These are phyloP conservation scores for Quercus wislizeni DNA, from an alignment of 306 rosid species.

Conservation along the genomic window DNA sequence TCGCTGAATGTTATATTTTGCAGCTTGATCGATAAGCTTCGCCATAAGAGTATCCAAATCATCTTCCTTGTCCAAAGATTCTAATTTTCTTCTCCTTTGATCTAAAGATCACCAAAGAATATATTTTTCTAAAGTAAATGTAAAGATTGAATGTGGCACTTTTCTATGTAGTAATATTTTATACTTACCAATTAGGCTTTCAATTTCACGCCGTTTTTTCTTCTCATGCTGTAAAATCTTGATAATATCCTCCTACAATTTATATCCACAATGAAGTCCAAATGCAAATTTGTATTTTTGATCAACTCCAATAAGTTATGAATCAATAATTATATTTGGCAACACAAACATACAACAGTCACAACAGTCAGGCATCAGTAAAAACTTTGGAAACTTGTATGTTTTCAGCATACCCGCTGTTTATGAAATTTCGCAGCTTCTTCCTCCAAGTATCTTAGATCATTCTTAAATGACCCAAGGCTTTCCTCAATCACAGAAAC, in stretches of 20 bases:
- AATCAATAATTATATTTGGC: background rate
- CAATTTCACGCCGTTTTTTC: slow-evolving; percentile 41
- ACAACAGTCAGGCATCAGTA: background rate
- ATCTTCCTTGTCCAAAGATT: slow-evolving; percentile 46
- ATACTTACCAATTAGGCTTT: slow-evolving; percentile 54
- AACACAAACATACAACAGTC: background rate
- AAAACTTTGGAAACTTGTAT: slow-evolving; percentile 1
- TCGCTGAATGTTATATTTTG: slow-evolving; percentile 47
- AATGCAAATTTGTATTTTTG: slow-evolving; percentile 4
- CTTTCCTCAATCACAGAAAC: slow-evolving; percentile 47
- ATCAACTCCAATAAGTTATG: background rate
- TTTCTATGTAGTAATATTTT: slow-evolving; percentile 20
- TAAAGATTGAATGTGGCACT: background rate
- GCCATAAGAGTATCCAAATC: slow-evolving; percentile 57
- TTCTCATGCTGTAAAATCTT: slow-evolving; percentile 40
- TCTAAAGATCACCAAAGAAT: slow-evolving; percentile 45
- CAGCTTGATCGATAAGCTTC: slow-evolving; percentile 66
- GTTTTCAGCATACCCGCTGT: slow-evolving; percentile 52
- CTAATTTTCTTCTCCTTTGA: slow-evolving; percentile 57
- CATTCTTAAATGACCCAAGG: slow-evolving; percentile 44
- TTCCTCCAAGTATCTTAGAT: slow-evolving; percentile 45
- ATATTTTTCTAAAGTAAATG: slow-evolving; percentile 11
- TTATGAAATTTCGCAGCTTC: slow-evolving; percentile 68
- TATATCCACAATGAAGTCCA: slow-evolving; percentile 3
- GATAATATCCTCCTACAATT: slow-evolving; percentile 59